phyloP scores from a whole-genome alignment of 73 alveolate species.

The Effrenium voratum region DNA sequence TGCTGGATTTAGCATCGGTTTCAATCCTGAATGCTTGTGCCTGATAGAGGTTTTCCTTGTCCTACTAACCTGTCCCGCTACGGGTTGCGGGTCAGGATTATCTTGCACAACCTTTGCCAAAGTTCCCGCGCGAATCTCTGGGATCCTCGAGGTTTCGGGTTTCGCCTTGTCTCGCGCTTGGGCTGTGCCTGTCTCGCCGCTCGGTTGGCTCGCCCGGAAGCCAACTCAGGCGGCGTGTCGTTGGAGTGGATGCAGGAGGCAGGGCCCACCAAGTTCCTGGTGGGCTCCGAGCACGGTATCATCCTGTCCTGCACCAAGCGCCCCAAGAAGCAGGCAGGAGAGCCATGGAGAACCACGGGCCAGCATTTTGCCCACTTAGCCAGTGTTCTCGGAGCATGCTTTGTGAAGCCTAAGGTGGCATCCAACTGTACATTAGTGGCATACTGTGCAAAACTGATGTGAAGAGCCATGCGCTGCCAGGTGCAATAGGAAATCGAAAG shows the following conservation, averaged over 20 bases:
- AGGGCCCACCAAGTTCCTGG: conserved; percentile 97
- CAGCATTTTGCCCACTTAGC: neutral
- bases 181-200: too few relatives aligned
- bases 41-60: neutral
- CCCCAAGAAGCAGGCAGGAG: conserved; percentile 95
- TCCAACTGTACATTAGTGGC: conserved; percentile 90
- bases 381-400: neutral
- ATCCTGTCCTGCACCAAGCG: conserved; percentile 97
- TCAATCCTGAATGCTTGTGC: neutral
- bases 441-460: neutral
- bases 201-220: too few relatives aligned
- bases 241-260: conserved; percentile 96
- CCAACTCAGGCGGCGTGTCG: conserved; percentile 91
- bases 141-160: neutral
- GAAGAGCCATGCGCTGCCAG: too few relatives aligned
- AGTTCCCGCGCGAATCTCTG: too few relatives aligned
- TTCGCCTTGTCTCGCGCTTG: neutral
- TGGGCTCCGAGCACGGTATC: conserved; percentile 98
- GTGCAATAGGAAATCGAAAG: neutral
- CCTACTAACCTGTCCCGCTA: neutral
- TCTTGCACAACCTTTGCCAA: too few relatives aligned
- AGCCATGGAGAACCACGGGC: neutral
- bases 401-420: conserved; percentile 94
- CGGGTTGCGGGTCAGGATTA: neutral
- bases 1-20: too few relatives aligned